A percentile compares a stretch with the other conserved stretches of the same genome.
Evolutionary conservation across 2,329 filamentous ascomycete genomes (phyloP).

Genomic region (Ophiosphaerella herpotricha): DNA sequence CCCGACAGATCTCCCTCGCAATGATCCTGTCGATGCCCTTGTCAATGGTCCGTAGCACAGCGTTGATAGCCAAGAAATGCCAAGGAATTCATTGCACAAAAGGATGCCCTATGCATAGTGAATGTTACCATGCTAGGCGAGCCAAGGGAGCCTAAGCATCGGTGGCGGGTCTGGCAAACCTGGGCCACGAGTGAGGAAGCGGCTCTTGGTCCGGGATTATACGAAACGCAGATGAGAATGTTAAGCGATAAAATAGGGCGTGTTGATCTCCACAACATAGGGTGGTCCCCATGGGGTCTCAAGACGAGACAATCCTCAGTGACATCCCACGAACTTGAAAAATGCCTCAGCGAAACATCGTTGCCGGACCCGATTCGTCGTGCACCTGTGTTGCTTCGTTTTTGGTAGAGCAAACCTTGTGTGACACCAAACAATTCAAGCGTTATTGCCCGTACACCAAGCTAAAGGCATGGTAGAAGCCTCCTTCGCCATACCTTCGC

Average conservation of each 20-base stretch:
- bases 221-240: slow-evolving; percentile 12
- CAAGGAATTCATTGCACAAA: slow-evolving; percentile 24
- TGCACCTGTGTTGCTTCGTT: background rate
- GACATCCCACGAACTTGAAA: too few species aligned
- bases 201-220: slow-evolving; percentile 15
- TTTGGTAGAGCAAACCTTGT: background rate
- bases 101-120: slow-evolving; percentile 21
- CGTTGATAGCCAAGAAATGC: slow-evolving; percentile 32
- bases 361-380: background rate
- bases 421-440: background rate
- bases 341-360: too few species aligned
- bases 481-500: slow-evolving; percentile 17
- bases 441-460: slow-evolving; percentile 12
- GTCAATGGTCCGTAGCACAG: slow-evolving; percentile 26
- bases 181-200: slow-evolving; percentile 23
- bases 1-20: slow-evolving; percentile 13
- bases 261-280: slow-evolving; percentile 22
- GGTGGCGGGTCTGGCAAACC: slow-evolving; percentile 13
- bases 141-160: slow-evolving; percentile 37
- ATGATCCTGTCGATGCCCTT: slow-evolving; percentile 18
- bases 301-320: background rate
- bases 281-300: slow-evolving; percentile 31
- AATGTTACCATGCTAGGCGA: slow-evolving; percentile 28
- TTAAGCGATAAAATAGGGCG: slow-evolving; percentile 13
- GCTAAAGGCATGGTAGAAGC: slow-evolving; percentile 31